These are phyloP conservation scores for Notholithocarpus densiflorus DNA, from an alignment of 306 rosid genomes.

Conservation along the genomic window DNA sequence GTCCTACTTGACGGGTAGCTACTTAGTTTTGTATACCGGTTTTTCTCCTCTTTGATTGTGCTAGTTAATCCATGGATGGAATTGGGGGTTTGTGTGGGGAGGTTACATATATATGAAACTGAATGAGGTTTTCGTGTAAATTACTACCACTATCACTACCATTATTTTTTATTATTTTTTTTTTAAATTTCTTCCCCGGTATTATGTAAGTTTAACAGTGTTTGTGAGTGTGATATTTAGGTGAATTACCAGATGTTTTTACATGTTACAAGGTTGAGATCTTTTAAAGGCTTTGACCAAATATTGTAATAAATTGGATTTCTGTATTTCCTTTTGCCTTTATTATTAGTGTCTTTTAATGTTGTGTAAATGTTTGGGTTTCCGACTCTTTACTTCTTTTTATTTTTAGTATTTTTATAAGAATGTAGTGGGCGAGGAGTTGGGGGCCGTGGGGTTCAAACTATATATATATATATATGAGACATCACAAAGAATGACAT, in stretches of 20 bases:
- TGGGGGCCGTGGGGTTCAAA: no score
- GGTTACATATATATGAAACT: conserved; percentile 27
- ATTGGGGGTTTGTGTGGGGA: conserved; percentile 10
- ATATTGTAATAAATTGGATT: conserved; percentile 25
- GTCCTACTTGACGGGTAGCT: conserved; percentile 33
- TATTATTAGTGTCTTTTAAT: background rate
- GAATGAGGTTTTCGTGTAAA: conserved; percentile 53
- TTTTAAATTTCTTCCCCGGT: background rate
- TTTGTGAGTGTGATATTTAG: conserved; percentile 38
- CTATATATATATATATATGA: no score
- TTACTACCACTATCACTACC: conserved; percentile 22
- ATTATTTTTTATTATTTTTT: conserved; percentile 14
- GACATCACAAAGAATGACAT: no score
- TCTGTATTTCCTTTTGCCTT: background rate
- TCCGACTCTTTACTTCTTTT: background rate
- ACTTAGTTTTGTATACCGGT: conserved; percentile 29
- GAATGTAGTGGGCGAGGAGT: no score
- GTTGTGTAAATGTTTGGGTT: background rate
- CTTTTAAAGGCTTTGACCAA: conserved; percentile 12
- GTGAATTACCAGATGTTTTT: conserved; percentile 37
- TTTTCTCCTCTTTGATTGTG: conserved; percentile 13
- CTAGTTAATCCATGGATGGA: conserved; percentile 12
- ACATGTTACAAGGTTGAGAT: conserved; percentile 14
- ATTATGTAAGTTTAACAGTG: conserved; percentile 28
- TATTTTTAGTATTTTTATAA: background rate